These are phyloP conservation scores for Grifola frondosa DNA, from an alignment of 1,284 basidiomycete species.

Conservation along the genomic window DNA sequence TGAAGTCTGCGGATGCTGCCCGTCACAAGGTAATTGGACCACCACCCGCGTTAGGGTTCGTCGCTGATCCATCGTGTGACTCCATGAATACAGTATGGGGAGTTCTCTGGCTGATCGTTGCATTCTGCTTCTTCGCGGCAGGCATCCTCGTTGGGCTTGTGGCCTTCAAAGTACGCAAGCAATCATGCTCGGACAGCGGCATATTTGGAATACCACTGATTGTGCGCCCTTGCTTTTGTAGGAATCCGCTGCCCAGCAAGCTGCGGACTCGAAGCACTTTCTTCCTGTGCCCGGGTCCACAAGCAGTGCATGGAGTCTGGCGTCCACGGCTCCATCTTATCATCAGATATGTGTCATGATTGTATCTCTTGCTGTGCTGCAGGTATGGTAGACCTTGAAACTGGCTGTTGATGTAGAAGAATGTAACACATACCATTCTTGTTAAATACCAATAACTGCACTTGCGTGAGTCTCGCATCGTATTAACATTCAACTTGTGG, in stretches of 20 bases:
- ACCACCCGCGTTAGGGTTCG: conserved; percentile 2
- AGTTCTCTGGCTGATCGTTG: conserved; percentile 85
- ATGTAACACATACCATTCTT: too few relatives aligned
- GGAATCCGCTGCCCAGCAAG: conserved; percentile 58
- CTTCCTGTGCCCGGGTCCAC: conserved; percentile 62
- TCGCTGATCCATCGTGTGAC: conserved; percentile 4
- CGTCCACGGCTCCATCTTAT: too few relatives aligned
- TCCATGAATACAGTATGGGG: conserved; percentile 69
- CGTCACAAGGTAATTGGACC: conserved; percentile 53
- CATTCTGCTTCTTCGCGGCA: conserved; percentile 78
- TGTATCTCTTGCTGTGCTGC: too few relatives aligned
- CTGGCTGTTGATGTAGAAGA: too few relatives aligned
- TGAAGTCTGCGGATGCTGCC: conserved; percentile 80
- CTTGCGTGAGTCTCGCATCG: too few relatives aligned
- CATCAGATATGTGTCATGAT: too few relatives aligned
- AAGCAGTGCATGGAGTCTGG: too few relatives aligned
- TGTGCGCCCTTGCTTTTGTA: conserved; percentile 24
- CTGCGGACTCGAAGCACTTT: conserved; percentile 51
- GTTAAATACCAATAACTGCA: too few relatives aligned
- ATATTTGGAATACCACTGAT: not conserved
- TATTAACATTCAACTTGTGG: too few relatives aligned
- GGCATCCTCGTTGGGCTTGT: conserved; percentile 83
- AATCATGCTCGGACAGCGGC: not conserved
- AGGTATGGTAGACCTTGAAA: too few relatives aligned
- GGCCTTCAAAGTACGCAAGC: conserved; percentile 73